Evolutionary conservation across 2,329 filamentous ascomycete species (phyloP), one percentile per base, ranked within the genome.

Genomic region (Diplodia seriata): DNA sequence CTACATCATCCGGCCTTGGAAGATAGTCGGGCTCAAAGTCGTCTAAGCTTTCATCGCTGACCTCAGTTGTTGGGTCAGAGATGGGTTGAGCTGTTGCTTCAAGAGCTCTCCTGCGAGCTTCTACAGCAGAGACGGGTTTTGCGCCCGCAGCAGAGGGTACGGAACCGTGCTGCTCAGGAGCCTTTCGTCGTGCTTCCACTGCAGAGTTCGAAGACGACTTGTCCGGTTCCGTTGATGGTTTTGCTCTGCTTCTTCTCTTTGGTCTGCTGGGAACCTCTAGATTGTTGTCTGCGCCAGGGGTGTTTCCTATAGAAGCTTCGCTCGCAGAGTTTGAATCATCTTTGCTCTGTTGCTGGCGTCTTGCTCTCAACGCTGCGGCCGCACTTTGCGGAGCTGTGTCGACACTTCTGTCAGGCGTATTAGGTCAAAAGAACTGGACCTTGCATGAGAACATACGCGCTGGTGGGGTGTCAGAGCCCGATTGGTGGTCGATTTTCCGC

Each of bases 1-100:
- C 56, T 29, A 23, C 54, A 56, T 68, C 56, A 20, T 57, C 38
- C 29, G 64, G 59, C 23, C 65, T 56, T 11, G 63, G 54, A n/a
- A 63, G 4, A 47, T 61, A 66, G 23, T 62, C 36, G 2, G 66
- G 66, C 66, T 62, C 66, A 29, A 61, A 49, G 36, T 50, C 49
- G 15, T 67, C 66, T 6, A 62, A n/a, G 47, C 66, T 67, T 23
- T 62, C 38, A 31, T 67, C 66, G 66, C 66, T 67, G 11, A 38
- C 40, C 12, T 62, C 47, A 14, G 23, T 49, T 9, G 20, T 29
- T 23, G 40, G 29, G 50, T 29, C 18, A 33, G 33, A 15, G 4
- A 43, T 15, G 26, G 36, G 15, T 23, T 54, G 47, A 20, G 49
- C 20, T 15, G 43, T 23, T 20, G 55, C 55, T 18, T 67, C 66